Evolutionary conservation across 2,329 filamentous ascomycete species (phyloP).

Genomic region (Diplodia corticola): DNA sequence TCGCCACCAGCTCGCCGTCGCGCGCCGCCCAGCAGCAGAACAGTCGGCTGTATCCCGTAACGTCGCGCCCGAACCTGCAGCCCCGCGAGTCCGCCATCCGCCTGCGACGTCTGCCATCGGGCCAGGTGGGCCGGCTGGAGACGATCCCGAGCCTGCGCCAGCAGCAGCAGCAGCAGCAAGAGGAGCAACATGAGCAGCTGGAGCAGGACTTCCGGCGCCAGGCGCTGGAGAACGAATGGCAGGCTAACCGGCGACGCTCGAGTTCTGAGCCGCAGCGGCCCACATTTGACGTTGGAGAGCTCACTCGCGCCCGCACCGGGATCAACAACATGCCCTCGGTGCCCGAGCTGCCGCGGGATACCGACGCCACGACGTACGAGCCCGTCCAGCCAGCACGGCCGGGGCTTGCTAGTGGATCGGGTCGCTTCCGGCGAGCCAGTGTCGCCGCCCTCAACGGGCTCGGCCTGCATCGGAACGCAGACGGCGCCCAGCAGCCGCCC

Average conservation of each 20-base stretch:
- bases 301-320: constrained; percentile 1
- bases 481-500: not conserved
- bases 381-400: constrained; percentile 4
- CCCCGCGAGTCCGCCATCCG: constrained; percentile 10
- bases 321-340: constrained; percentile 21
- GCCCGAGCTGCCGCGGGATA: constrained; percentile 7
- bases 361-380: not conserved
- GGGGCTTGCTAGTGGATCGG: not conserved
- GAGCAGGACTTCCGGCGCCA: constrained; percentile 3
- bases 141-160: constrained; percentile 12
- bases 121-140: not conserved
- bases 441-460: constrained; percentile 9
- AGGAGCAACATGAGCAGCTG: constrained; percentile 2
- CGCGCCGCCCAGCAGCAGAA: not conserved
- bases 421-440: constrained; percentile 15
- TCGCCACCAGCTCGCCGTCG: constrained; percentile 1
- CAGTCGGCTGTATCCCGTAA: constrained; percentile 9
- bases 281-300: constrained; percentile 7
- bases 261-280: constrained; percentile 23
- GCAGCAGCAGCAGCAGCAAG: constrained; percentile 1
- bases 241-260: constrained; percentile 20
- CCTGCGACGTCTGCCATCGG: constrained; percentile 11
- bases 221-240: constrained; percentile 8
- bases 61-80: constrained; percentile 6
- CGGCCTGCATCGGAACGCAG: constrained; percentile 1